Base-by-base conservation (phyloP, 768 basidiomycete genomes). In the Cystobasidiopsis lactophilus region DNA sequence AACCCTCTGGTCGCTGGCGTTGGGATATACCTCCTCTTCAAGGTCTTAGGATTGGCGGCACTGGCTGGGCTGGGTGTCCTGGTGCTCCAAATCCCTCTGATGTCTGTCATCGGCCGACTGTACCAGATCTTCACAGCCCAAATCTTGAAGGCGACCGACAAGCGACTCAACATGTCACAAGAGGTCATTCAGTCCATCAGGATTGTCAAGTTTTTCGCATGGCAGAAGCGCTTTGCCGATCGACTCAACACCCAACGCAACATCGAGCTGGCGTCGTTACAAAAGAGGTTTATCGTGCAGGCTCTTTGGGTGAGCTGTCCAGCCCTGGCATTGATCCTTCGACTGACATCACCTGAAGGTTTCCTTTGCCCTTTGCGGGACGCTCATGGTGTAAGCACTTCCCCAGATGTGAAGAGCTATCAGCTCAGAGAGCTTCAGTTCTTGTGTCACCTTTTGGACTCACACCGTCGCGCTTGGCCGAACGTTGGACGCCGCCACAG, bases 131-230 rank as follows among this genome's bases (percentile, higher is more conserved):
- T 53, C 53, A 57, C 62, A 38, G 50, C 51, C 18, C 11, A 61
- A 47, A 62, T 69, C 29, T 65, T 70, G 49, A 59, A 57, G 14
- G 69, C 70, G 1, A 67, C 68, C 1, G 70, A 71, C 51, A 63
- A 60, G 5, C 63, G 70, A 7, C 61, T 71, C 18, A 64, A 67
- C 39, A 60, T 66, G 27, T 64, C 68, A 7, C 68, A 68, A 24
- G 70, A 71, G 44, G 66, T 69, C n/a, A 66, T 71, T 40, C 53
- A 59, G 2, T 64, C 69, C 18, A 64, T 70, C 58, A 63, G 67
- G 33, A 58, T 68, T 44, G 66, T 71, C 60, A 69, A 69, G 48
- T 69, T 65, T 60, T 50, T 53, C 41, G 47, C 55, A 0, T 62
- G 62, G 70, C 69, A 71, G 49, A 39, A 49, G 9, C 66, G 66